These are phyloP conservation scores for Zoysia matrella DNA, from an alignment of 202 grass and related monocot species.

Conservation along the genomic window DNA sequence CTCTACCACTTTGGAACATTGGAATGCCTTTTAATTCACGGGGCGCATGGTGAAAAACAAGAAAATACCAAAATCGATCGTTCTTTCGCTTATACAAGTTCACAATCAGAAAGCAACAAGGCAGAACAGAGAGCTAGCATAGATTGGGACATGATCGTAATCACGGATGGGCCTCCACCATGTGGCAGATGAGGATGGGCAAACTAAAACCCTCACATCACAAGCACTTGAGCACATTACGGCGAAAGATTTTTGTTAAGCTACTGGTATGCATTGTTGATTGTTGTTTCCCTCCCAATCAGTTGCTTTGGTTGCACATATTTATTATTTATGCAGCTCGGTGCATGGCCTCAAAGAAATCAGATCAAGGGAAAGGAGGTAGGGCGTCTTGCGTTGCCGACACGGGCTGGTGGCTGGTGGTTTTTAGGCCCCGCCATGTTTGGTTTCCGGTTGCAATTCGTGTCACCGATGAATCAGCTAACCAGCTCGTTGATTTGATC, in stretches of 20 bases:
- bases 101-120: constrained; percentile 31
- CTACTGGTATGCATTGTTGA: neutral
- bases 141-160: constrained; percentile 44
- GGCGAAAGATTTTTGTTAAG: constrained; percentile 5
- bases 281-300: constrained; percentile 1
- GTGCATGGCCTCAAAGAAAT: constrained; percentile 18
- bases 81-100: neutral
- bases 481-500: constrained; percentile 18
- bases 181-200: constrained; percentile 34
- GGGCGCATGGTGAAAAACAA: neutral
- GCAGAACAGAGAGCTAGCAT: neutral
- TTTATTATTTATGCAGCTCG: neutral
- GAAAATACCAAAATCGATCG: neutral
- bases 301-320: neutral
- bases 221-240: constrained; percentile 23
- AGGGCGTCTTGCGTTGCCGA: constrained; percentile 14
- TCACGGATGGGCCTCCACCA: constrained; percentile 44
- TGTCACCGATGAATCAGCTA: constrained; percentile 52
- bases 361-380: neutral
- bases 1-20: constrained; percentile 5
- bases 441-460: constrained; percentile 29
- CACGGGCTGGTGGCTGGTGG: constrained; percentile 33
- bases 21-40: neutral
- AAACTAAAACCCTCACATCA: neutral
- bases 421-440: constrained; percentile 13